These are phyloP conservation scores for Populus nigra DNA, from an alignment of 345 rosid genomes.

Conservation along the genomic window DNA sequence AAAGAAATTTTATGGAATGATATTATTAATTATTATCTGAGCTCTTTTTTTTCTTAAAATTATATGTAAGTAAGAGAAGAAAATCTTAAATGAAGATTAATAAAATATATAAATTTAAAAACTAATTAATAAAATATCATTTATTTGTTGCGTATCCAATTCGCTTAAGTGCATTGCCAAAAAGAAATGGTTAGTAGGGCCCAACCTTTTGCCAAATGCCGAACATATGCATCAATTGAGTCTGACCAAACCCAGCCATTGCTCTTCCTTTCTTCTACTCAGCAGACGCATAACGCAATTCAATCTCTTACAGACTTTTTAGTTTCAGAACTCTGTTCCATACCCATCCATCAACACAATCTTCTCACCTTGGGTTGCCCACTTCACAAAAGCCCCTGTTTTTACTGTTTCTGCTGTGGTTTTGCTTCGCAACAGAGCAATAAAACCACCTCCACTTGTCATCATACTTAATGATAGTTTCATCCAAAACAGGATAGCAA, in stretches of 20 bases:
- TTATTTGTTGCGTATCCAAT: background rate
- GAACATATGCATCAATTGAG: slow-evolving; percentile 4
- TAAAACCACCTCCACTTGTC: background rate
- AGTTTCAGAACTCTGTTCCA: background rate
- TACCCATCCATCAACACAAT: background rate
- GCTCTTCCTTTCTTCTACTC: background rate
- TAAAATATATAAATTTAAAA: too few relatives aligned
- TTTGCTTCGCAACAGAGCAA: background rate
- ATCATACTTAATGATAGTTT: background rate
- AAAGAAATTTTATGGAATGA: too few relatives aligned
- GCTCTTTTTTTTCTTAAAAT: too few relatives aligned
- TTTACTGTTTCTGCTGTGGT: background rate
- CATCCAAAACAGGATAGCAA: background rate
- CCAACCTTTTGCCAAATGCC: background rate
- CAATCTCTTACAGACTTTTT: background rate
- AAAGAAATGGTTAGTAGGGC: background rate
- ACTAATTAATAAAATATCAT: too few relatives aligned
- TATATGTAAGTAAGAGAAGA: background rate
- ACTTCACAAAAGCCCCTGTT: background rate
- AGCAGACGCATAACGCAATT: background rate
- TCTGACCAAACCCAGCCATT: background rate
- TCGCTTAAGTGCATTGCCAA: background rate
- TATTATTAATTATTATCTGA: too few relatives aligned
- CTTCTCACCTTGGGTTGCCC: background rate
- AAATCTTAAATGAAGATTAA: background rate